Evolutionary conservation across 257 asterid genomes (phyloP).

Genomic region (Solanum okadae): DNA sequence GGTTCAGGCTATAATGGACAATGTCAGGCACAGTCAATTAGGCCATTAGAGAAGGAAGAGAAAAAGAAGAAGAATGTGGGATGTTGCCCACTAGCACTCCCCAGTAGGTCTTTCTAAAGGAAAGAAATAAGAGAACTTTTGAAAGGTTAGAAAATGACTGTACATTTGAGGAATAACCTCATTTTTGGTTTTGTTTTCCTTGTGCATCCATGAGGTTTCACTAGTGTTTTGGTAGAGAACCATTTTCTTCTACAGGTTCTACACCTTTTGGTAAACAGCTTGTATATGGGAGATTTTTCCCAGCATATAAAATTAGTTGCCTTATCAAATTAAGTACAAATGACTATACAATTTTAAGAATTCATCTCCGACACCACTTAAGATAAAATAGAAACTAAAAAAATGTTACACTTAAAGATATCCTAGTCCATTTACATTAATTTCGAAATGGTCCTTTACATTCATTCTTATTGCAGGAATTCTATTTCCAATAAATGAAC

Average conservation of each 20-base stretch:
- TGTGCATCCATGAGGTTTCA: neutral
- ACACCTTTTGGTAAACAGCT: neutral
- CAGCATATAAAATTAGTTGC: neutral
- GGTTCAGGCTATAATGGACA: neutral
- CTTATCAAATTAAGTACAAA: neutral
- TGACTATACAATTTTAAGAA: neutral
- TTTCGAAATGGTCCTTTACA: neutral
- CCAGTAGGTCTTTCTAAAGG: neutral
- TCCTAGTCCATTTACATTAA: neutral
- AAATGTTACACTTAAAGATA: neutral
- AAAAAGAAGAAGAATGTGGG: neutral
- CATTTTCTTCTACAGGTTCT: neutral
- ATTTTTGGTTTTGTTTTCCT: neutral
- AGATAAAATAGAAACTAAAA: neutral
- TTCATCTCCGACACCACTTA: neutral
- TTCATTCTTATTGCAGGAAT: neutral
- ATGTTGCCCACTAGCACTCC: neutral
- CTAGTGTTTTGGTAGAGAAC: neutral
- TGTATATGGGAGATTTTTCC: neutral
- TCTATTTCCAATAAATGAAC: neutral
- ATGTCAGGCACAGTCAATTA: neutral
- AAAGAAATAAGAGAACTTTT: neutral
- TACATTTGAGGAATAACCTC: neutral
- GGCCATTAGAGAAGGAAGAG: neutral
- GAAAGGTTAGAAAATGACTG: neutral